A percentile compares a stretch with the other conserved stretches of the same genome.
phyloP scores from a whole-genome alignment of 768 basidiomycete genomes.

The Cubamyces sp. region DNA sequence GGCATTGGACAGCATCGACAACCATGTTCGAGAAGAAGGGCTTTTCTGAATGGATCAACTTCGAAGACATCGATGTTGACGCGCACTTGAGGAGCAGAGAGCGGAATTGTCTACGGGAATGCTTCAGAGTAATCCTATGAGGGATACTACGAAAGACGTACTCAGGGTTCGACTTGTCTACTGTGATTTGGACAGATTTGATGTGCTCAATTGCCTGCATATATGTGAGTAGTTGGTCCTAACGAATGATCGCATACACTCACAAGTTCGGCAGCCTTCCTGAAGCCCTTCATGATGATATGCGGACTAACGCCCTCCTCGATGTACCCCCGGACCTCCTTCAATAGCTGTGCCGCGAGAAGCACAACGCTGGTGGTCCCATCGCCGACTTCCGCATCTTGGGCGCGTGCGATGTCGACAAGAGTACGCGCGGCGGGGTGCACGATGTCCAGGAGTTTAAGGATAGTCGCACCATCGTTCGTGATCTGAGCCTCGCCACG shows the following conservation, averaged over 20 bases:
- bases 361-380: slow-evolving; percentile 97
- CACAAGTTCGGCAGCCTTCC: slow-evolving; percentile 85
- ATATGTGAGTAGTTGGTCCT: slow-evolving; percentile 2
- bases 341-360: slow-evolving; percentile 90
- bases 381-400: slow-evolving; percentile 98
- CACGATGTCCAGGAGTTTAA: slow-evolving; percentile 96
- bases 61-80: slow-evolving; percentile 99
- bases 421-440: slow-evolving; percentile 98
- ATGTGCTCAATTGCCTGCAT: slow-evolving; percentile 82
- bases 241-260: slow-evolving; percentile 33
- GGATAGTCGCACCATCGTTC: slow-evolving; percentile 98
- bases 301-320: slow-evolving; percentile 98
- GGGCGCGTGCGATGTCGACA: slow-evolving; percentile 97
- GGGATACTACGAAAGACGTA: slow-evolving; percentile 45
- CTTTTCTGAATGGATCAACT: slow-evolving; percentile 97
- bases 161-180: slow-evolving; percentile 91
- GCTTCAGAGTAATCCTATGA: neutral
- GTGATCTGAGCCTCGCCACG: slow-evolving; percentile 98
- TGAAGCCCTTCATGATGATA: slow-evolving; percentile 96
- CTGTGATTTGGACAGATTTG: slow-evolving; percentile 84
- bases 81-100: slow-evolving; percentile 96
- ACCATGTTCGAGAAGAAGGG: slow-evolving; percentile 99
- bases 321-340: slow-evolving; percentile 88
- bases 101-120: slow-evolving; percentile 73
- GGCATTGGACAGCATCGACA: slow-evolving; percentile 91